These are phyloP conservation scores for Alternaria sp. DNA, from an alignment of 2,329 filamentous ascomycete genomes.

Conservation along the genomic window DNA sequence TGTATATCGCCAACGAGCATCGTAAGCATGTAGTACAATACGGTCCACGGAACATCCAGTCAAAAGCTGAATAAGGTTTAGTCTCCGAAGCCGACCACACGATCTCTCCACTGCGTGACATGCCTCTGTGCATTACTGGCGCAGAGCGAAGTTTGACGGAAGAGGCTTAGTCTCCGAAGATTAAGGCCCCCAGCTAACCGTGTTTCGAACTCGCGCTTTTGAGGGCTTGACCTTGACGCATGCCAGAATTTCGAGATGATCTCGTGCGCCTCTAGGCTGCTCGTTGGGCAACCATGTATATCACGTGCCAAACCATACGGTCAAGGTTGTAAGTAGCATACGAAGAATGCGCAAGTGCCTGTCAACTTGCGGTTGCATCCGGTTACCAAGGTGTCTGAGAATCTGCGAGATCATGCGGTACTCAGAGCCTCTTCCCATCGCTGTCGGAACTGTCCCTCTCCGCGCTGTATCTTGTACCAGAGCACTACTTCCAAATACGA, in stretches of 20 bases:
- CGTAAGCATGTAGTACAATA: neutral
- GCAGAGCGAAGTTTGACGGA: neutral
- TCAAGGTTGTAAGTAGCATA: neutral
- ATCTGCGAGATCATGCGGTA: neutral
- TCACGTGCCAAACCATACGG: neutral
- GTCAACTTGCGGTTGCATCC: neutral
- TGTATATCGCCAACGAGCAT: neutral
- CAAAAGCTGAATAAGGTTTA: neutral
- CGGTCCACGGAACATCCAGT: neutral
- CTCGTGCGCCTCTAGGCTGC: neutral
- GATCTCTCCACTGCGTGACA: neutral
- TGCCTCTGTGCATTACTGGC: neutral
- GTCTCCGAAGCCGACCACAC: neutral
- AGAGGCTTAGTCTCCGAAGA: neutral
- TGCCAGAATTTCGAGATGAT: neutral
- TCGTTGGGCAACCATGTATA: neutral
- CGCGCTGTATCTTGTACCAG: neutral
- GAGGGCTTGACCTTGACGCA: neutral
- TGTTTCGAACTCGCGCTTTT: neutral
- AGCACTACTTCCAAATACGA: neutral
- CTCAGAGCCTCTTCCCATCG: neutral
- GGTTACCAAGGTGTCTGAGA: neutral
- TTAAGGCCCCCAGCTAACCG: neutral
- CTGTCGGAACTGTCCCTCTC: neutral
- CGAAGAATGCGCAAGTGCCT: neutral